Percentiles rank a stretch among this genome's conserved stretches.
Evolutionary conservation across 129 eudicot genomes (phyloP).

Genomic region (Kitagawia praeruptora): DNA sequence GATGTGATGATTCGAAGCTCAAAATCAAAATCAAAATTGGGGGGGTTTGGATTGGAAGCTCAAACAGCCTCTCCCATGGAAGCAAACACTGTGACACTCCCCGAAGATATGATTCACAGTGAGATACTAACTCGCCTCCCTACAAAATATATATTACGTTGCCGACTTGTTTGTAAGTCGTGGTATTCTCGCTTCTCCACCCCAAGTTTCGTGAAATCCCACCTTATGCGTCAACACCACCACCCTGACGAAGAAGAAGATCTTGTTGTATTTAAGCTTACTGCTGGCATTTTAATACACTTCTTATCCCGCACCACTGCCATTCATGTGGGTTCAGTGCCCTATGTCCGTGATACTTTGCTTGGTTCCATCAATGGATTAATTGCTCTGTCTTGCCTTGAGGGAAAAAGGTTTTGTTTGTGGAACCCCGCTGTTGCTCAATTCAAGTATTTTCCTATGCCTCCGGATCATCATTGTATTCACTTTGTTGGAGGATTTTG

Average conservation of each 20-base stretch:
- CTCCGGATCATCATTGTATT: not conserved
- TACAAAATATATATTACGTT: not conserved
- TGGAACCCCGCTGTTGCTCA: not conserved
- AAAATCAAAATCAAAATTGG: too few species aligned
- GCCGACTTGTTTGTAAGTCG: not conserved
- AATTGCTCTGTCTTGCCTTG: not conserved
- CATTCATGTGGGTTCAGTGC: not conserved
- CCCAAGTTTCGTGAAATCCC: not conserved
- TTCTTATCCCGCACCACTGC: not conserved
- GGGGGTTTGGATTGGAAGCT: too few species aligned
- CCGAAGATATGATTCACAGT: not conserved
- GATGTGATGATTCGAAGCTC: too few species aligned
- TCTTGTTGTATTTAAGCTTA: not conserved
- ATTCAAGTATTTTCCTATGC: not conserved
- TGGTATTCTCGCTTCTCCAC: not conserved
- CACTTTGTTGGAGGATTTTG: not conserved
- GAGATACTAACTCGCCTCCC: not conserved
- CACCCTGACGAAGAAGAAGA: not conserved
- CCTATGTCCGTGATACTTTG: not conserved
- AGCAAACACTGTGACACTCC: not conserved
- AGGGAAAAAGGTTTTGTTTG: not conserved
- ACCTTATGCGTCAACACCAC: not conserved
- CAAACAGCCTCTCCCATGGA: too few species aligned
- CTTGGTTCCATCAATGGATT: not conserved
- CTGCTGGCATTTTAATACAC: accelerated